phyloP scores from a whole-genome alignment of 257 asterid genomes.

The Solanum sitiens region DNA sequence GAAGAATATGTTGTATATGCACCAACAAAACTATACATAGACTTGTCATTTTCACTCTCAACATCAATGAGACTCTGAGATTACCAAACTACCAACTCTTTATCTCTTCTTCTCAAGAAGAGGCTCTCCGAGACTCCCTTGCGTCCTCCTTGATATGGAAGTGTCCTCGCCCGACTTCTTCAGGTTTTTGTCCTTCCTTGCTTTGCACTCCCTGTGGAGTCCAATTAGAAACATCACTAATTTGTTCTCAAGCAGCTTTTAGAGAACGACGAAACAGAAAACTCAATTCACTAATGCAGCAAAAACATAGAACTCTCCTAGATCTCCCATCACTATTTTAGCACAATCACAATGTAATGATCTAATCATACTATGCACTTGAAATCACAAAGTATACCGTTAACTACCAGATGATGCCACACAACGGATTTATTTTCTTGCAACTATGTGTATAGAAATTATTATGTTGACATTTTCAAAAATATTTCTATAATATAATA shows the following conservation, averaged over 20 bases:
- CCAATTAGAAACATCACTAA: not conserved
- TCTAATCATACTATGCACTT: not conserved
- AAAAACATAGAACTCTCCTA: not conserved
- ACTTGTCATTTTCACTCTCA: not conserved
- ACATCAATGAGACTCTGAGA: not conserved
- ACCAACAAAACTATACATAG: not conserved
- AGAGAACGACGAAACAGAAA: not conserved
- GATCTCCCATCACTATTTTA: not conserved
- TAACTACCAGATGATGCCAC: not conserved
- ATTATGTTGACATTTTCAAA: not conserved
- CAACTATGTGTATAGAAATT: not conserved
- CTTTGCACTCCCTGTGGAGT: conserved; percentile 43
- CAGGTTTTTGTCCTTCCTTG: conserved; percentile 31
- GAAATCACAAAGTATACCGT: not conserved
- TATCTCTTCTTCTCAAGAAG: conserved; percentile 18
- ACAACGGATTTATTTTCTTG: not conserved
- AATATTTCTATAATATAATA: not conserved
- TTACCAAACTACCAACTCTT: not conserved
- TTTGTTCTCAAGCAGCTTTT: not conserved
- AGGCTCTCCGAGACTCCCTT: conserved; percentile 24
- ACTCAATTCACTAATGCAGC: not conserved
- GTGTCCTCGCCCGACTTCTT: conserved; percentile 33
- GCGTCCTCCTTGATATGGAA: conserved; percentile 14
- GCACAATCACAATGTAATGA: not conserved
- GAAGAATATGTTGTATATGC: not conserved